Conservation (phyloP, 2,329 filamentous ascomycete species). For the Aspergillus sp. region DNA sequence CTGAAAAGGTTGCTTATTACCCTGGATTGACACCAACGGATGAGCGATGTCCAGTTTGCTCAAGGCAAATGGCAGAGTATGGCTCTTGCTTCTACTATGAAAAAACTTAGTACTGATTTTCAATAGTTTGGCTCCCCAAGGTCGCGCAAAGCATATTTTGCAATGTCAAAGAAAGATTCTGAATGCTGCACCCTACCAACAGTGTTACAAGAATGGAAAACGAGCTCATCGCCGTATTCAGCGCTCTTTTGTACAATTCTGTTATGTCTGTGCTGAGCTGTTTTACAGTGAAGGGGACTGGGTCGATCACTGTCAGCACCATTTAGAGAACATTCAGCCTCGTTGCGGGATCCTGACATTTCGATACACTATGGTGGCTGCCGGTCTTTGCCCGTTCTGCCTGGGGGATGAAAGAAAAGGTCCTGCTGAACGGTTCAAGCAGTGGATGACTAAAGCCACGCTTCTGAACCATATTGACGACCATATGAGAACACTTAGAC, state of each 20-base stretch:
- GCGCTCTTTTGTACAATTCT: constrained; percentile 5
- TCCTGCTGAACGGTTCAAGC: constrained; percentile 3
- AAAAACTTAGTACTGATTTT: neutral
- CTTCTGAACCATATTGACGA: constrained; percentile 8
- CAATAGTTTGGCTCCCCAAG: neutral
- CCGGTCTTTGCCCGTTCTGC: constrained; percentile 8
- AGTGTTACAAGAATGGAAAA: constrained; percentile 8
- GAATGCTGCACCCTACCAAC: constrained; percentile 6
- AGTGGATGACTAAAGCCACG: constrained; percentile 7
- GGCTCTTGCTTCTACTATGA: neutral
- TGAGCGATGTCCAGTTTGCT: constrained; percentile 2
- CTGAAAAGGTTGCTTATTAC: constrained; percentile 12
- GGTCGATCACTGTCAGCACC: constrained; percentile 1
- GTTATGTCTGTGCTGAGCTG: constrained; percentile 6
- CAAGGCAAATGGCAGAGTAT: neutral
- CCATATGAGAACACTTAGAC: neutral
- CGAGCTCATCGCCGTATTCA: constrained; percentile 3
- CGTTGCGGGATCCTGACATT: constrained; percentile 8
- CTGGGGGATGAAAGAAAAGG: constrained; percentile 5
- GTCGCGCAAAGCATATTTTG: constrained; percentile 4
- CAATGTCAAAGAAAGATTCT: constrained; percentile 4
- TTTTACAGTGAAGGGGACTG: constrained; percentile 2
- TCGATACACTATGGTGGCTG: constrained; percentile 6
- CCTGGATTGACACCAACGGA: neutral
- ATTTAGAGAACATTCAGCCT: constrained; percentile 3